A percentile compares a stretch with the other conserved stretches of the same genome.
These are phyloP conservation scores for Thielaviopsis ethacetica DNA, from an alignment of 2,329 filamentous ascomycete species.

Conservation along the genomic window DNA sequence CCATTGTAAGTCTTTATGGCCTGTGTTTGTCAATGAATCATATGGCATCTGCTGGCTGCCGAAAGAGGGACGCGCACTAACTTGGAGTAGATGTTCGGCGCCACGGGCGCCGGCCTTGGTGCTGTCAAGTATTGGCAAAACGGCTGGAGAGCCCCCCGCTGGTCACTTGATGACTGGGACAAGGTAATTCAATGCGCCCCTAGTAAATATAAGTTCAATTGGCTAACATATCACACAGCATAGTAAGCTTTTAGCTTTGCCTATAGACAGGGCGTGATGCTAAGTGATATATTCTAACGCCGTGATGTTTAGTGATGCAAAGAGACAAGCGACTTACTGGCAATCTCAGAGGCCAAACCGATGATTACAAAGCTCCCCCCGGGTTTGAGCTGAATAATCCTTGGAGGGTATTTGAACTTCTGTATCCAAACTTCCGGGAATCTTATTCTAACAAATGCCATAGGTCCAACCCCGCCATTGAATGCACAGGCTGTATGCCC, in stretches of 20 bases:
- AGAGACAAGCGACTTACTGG: slow-evolving; percentile 47
- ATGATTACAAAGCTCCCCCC: slow-evolving; percentile 35
- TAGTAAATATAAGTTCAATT: neutral
- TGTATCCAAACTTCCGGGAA: neutral
- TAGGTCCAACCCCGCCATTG: slow-evolving; percentile 10
- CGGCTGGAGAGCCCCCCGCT: slow-evolving; percentile 43
- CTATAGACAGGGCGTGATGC: neutral
- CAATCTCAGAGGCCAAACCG: slow-evolving; percentile 39
- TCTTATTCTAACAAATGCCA: neutral
- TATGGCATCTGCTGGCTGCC: neutral
- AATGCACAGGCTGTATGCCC: neutral
- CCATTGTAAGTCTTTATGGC: slow-evolving; percentile 32
- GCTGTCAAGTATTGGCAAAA: slow-evolving; percentile 41
- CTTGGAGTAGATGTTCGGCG: slow-evolving; percentile 42
- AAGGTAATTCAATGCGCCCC: slow-evolving; percentile 26
- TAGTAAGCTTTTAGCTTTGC: slow-evolving; percentile 27
- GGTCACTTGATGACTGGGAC: slow-evolving; percentile 47
- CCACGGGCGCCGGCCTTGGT: slow-evolving; percentile 40
- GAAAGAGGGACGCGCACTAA: slow-evolving; percentile 13
- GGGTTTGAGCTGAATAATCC: slow-evolving; percentile 48
- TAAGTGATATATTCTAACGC: slow-evolving; percentile 6
- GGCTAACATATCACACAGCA: slow-evolving; percentile 28
- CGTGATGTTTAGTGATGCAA: slow-evolving; percentile 40
- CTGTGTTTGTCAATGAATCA: slow-evolving; percentile 7
- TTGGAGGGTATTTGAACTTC: slow-evolving; percentile 35